Conservation (phyloP, 176 grass and related monocot genomes). For the Puccinellia tenuiflora region DNA sequence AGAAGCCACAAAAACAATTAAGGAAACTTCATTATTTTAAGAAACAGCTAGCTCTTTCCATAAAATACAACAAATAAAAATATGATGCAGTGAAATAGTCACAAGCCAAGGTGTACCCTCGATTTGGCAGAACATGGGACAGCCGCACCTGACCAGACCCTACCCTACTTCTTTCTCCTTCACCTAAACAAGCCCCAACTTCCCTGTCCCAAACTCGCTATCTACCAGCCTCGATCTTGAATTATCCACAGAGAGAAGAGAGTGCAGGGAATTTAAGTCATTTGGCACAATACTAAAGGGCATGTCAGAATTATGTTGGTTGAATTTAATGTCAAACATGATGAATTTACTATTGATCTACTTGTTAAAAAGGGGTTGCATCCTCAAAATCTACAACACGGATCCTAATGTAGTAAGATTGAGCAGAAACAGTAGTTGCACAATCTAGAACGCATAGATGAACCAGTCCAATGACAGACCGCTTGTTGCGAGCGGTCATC, state of each 20-base stretch:
- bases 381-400: background rate
- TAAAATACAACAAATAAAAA: background rate
- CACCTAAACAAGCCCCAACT: background rate
- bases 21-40: background rate
- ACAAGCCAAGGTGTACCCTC: background rate
- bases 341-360: background rate
- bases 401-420: background rate
- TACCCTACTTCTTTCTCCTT: background rate
- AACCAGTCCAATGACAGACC: background rate
- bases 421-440: background rate
- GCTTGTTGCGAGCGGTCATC: too few species aligned
- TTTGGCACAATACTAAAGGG: background rate
- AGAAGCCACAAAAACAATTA: background rate
- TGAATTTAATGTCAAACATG: background rate
- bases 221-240: background rate
- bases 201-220: background rate
- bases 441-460: background rate
- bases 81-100: background rate
- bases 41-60: background rate
- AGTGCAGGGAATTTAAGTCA: background rate
- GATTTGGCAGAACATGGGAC: background rate
- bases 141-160: background rate
- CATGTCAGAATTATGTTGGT: background rate
- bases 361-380: background rate
- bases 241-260: background rate